phyloP scores from a whole-genome alignment of 2,329 filamentous ascomycete genomes.

The Monilinia fructicola region DNA sequence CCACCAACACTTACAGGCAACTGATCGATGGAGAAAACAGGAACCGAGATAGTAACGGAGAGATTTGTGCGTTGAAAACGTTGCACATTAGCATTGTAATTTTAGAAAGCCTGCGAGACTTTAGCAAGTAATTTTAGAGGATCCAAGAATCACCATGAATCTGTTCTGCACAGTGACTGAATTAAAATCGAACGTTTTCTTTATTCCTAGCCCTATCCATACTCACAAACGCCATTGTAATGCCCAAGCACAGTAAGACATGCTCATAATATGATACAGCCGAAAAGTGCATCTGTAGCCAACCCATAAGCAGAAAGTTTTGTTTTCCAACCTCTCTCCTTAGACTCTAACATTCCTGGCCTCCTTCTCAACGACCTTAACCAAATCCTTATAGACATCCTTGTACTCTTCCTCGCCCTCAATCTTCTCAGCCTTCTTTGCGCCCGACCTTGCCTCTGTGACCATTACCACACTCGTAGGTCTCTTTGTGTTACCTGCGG shows the following conservation, averaged over 20 bases:
- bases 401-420: constrained; percentile 58
- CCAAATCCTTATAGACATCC: constrained; percentile 63
- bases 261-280: constrained; percentile 27
- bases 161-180: constrained; percentile 4
- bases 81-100: neutral
- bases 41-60: neutral
- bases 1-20: neutral
- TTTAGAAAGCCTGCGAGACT: constrained; percentile 3
- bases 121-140: neutral
- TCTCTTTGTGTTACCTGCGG: constrained; percentile 90
- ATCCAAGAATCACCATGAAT: neutral
- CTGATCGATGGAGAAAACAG: neutral
- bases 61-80: neutral
- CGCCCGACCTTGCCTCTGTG: constrained; percentile 53
- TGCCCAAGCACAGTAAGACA: constrained; percentile 22
- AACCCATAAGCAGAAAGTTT: constrained; percentile 17
- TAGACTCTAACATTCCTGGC: constrained; percentile 48
- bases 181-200: constrained; percentile 21
- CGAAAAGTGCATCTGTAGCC: constrained; percentile 21
- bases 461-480: constrained; percentile 97
- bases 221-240: constrained; percentile 25
- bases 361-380: constrained; percentile 68
- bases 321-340: constrained; percentile 12
- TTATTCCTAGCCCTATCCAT: constrained; percentile 23
- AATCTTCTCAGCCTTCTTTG: constrained; percentile 44